Percentiles rank a stretch among this genome's conserved stretches.
Conservation (phyloP, 2,329 filamentous ascomycete genomes). For the Ophiostoma pallidulum region DNA sequence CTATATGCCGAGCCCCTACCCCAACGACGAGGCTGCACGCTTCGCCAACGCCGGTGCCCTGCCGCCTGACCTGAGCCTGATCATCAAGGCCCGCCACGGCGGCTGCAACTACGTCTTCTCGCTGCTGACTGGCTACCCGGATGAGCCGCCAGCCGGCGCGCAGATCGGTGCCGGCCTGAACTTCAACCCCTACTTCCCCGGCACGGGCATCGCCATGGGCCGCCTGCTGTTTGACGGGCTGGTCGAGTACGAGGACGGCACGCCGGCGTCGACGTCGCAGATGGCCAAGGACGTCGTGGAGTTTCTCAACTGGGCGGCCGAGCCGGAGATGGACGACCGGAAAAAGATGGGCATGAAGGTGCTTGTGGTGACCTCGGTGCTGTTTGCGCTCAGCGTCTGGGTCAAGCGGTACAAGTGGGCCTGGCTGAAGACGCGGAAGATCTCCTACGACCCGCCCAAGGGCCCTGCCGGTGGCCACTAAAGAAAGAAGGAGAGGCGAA, state of each 20-base stretch:
- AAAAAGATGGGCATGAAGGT: conserved; percentile 99
- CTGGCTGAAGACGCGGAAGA: conserved; percentile 89
- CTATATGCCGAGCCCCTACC: conserved; percentile 90
- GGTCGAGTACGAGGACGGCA: conserved; percentile 96
- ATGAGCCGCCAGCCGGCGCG: conserved; percentile 87
- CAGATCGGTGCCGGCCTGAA: conserved; percentile 81
- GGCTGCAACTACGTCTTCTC: conserved; percentile 98
- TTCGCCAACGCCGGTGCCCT: conserved; percentile 97
- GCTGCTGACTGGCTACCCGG: conserved; percentile 92
- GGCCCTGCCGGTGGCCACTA: conserved; percentile 30
- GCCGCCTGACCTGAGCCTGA: conserved; percentile 93
- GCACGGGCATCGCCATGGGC: conserved; percentile 97
- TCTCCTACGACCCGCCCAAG: conserved; percentile 73
- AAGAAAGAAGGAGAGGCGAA: background rate
- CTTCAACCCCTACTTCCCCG: conserved; percentile 99
- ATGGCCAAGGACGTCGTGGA: conserved; percentile 99
- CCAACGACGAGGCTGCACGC: conserved; percentile 97
- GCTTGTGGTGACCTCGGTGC: conserved; percentile 63
- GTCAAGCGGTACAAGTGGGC: conserved; percentile 99
- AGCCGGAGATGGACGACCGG: conserved; percentile 98
- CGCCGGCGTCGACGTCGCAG: conserved; percentile 88
- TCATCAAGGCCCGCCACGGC: conserved; percentile 94
- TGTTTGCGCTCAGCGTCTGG: conserved; percentile 87
- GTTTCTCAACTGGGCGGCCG: conserved; percentile 98
- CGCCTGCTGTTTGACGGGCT: conserved; percentile 96